Evolutionary conservation across 257 asterid species (phyloP).

Genomic region (Cynanchum wilfordii): DNA sequence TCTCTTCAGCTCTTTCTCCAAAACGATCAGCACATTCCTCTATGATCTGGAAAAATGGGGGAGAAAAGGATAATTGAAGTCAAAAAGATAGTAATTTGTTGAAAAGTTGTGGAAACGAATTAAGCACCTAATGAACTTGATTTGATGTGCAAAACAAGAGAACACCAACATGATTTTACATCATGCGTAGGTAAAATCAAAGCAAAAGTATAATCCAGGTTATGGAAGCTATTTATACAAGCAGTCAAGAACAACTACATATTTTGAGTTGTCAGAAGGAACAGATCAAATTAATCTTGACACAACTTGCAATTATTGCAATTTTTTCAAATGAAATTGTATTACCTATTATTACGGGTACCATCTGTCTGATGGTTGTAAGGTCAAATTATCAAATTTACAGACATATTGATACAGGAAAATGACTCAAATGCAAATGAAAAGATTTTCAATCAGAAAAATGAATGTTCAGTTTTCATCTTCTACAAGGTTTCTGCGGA

Average conservation of each 20-base stretch:
- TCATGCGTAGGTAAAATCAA: background rate
- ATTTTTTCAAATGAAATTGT: background rate
- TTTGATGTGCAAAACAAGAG: background rate
- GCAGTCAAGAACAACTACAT: background rate
- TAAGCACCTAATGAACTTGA: no score
- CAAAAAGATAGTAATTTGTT: slow-evolving; percentile 3
- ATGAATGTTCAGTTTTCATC: background rate
- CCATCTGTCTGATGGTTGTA: background rate
- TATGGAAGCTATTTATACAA: background rate
- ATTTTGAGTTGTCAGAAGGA: background rate
- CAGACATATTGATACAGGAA: background rate
- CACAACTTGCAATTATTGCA: background rate
- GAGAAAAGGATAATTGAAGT: background rate
- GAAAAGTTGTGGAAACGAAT: background rate
- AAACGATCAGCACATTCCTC: slow-evolving; percentile 43
- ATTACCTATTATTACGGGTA: background rate
- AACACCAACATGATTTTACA: background rate
- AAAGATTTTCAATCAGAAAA: background rate
- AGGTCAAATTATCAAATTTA: background rate
- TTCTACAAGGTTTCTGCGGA: background rate
- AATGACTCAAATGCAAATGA: background rate
- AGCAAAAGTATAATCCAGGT: background rate
- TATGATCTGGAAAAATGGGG: slow-evolving; percentile 37
- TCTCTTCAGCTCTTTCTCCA: slow-evolving; percentile 36
- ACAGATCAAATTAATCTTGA: background rate